Percentiles rank a stretch among this genome's conserved stretches.
phyloP scores from a whole-genome alignment of 306 rosid genomes.

The Arachis hypogaea region DNA sequence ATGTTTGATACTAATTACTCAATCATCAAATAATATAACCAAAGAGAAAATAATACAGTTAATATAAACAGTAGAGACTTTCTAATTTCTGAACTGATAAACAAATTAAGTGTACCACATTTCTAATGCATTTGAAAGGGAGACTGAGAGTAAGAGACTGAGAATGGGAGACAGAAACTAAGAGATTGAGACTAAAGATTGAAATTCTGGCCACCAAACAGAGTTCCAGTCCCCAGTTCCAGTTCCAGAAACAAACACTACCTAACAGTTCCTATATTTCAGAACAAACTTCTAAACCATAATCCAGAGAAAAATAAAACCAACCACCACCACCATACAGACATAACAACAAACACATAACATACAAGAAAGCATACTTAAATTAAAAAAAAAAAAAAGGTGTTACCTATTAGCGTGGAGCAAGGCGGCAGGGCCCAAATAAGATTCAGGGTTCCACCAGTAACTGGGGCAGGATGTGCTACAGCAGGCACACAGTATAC shows the following conservation, averaged over 20 bases:
- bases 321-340: neutral
- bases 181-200: no score
- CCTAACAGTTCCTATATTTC: neutral
- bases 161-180: no score
- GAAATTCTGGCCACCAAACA: no score
- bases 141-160: no score
- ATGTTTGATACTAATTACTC: neutral
- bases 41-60: neutral
- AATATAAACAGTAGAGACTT: neutral
- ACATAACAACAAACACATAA: neutral
- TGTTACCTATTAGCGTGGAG: conserved; percentile 93
- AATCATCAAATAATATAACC: neutral
- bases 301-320: neutral
- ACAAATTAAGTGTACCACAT: neutral
- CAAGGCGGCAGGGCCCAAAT: conserved; percentile 95
- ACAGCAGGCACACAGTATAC: conserved; percentile 94
- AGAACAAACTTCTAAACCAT: neutral
- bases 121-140: no score
- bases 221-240: no score
- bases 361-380: neutral
- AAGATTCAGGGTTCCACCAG: conserved; percentile 99
- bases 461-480: conserved; percentile 99
- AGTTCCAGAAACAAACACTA: no score
- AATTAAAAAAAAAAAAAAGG: neutral
- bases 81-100: neutral